These are phyloP conservation scores for Starmerella vaccinii DNA, from an alignment of 805 yeast species.

Conservation along the genomic window DNA sequence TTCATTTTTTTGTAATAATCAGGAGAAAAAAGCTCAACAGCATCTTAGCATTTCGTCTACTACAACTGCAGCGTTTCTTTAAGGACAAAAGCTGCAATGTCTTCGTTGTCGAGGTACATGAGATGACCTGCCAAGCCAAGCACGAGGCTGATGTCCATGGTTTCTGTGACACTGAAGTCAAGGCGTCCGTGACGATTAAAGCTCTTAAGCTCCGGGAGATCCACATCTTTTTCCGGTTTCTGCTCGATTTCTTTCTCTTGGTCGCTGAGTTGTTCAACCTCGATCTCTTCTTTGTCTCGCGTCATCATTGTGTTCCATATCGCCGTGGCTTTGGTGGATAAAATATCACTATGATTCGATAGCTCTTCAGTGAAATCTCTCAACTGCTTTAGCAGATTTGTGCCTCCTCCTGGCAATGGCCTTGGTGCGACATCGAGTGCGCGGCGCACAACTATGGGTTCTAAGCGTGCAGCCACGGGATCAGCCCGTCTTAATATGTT, in stretches of 20 bases:
- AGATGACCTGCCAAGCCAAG: conserved; percentile 80
- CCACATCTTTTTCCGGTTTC: background rate
- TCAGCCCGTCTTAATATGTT: conserved; percentile 86
- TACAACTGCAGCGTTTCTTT: conserved; percentile 37
- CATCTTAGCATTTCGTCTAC: background rate
- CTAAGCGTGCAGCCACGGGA: conserved; percentile 81
- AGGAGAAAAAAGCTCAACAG: too few relatives aligned
- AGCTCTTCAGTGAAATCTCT: conserved; percentile 36
- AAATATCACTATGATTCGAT: conserved; percentile 21
- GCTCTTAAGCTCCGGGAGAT: conserved; percentile 29
- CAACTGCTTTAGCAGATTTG: conserved; percentile 34
- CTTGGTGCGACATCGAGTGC: conserved; percentile 45
- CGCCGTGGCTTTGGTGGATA: conserved; percentile 18
- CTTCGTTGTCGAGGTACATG: conserved; percentile 76
- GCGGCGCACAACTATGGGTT: conserved; percentile 57
- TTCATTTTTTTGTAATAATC: too few relatives aligned
- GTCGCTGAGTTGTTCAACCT: background rate
- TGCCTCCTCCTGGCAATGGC: conserved; percentile 44
- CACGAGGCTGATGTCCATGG: conserved; percentile 66
- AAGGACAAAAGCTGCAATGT: conserved; percentile 70
- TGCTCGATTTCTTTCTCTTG: background rate
- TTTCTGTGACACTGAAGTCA: conserved; percentile 71
- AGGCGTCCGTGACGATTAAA: conserved; percentile 68
- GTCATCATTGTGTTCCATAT: conserved; percentile 12
- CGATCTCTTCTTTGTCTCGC: background rate